These are phyloP conservation scores for Trichophyton mentagrophytes DNA, from an alignment of 2,329 filamentous ascomycete genomes.

Conservation along the genomic window DNA sequence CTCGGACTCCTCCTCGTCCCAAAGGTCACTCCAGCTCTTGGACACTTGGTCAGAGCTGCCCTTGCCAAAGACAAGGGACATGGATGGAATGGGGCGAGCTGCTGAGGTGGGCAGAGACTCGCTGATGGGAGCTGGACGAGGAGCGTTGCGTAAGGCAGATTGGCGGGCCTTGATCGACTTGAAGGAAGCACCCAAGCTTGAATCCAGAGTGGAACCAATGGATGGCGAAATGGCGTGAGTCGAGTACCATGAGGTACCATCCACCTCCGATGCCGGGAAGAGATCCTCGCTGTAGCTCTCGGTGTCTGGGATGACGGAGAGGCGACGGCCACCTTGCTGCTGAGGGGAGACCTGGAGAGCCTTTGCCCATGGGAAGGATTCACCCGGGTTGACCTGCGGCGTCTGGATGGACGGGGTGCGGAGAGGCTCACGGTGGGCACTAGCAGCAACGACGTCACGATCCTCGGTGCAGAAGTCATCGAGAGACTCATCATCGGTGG, in stretches of 20 bases:
- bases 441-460: constrained; percentile 61
- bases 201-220: constrained; percentile 71
- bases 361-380: constrained; percentile 90
- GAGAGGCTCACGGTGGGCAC: constrained; percentile 82
- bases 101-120: constrained; percentile 60
- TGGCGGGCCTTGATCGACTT: constrained; percentile 51
- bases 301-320: constrained; percentile 72
- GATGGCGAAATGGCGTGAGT: constrained; percentile 65
- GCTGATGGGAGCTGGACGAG: constrained; percentile 58
- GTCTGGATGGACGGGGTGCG: constrained; percentile 91
- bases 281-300: constrained; percentile 72
- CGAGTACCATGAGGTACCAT: constrained; percentile 60
- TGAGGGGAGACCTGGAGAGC: constrained; percentile 65
- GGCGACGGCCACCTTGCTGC: constrained; percentile 59
- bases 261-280: constrained; percentile 62
- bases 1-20: constrained; percentile 79
- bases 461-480: constrained; percentile 89
- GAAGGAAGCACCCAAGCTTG: constrained; percentile 68
- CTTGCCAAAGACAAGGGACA: constrained; percentile 68
- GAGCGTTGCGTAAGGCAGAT: constrained; percentile 33
- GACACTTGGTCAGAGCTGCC: constrained; percentile 62
- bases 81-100: constrained; percentile 49
- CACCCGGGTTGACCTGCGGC: constrained; percentile 59
- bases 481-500: constrained; percentile 76
- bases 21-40: constrained; percentile 98